Base-by-base conservation (phyloP, 2,329 filamentous ascomycete genomes). In the Nemania bipapillata region DNA sequence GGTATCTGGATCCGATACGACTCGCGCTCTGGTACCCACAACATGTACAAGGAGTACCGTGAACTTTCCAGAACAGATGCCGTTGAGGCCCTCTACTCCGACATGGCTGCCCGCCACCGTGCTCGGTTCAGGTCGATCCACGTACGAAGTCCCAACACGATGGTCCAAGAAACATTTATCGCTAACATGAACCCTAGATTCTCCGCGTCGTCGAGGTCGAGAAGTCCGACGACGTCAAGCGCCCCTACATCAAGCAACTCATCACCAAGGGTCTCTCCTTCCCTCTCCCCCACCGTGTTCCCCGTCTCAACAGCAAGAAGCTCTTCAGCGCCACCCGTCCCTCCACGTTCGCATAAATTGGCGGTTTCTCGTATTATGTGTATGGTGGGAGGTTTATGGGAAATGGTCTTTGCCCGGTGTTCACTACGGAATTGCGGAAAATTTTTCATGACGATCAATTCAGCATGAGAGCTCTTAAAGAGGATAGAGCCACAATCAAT, bases 1-100 rank as follows among this genome's bases (percentile, higher is more conserved):
- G 96, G 96, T 84, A 91, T 99, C 90, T 99, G 96, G 96, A 91
- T 99, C 87, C 94, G 96, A 83, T 99, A 99, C 89, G 95, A 99
- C 88, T 99, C 96, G 73, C 95, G 96, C 86, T 98, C 96, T 80
- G 96, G 96, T 80, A 99, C 96, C 80, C 96, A 99, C 94, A 99
- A 99, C 92, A 99, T 99, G 96, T 99, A 99, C 93, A 98, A 98
- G 91, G 96, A 99, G 91, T 98, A 97, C 92, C 93, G 96, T 83
- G 96, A 98, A 90, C 92, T 98, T 90, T 95, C 92, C 83, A 90
- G 96, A 85, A 92, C 91, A 81, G 95, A 96, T 78, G 96, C 96
- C 77, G 95, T 98, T 81, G 92, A 98, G 86, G 86, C 95, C 78
- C 90, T 99, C 83, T 99, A 99, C 92, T 92, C 96, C 86, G 96